Percentiles rank a stretch among this genome's conserved stretches.
phyloP scores from a whole-genome alignment of 164 flowering plant genomes.

The Berberis thunbergii region DNA sequence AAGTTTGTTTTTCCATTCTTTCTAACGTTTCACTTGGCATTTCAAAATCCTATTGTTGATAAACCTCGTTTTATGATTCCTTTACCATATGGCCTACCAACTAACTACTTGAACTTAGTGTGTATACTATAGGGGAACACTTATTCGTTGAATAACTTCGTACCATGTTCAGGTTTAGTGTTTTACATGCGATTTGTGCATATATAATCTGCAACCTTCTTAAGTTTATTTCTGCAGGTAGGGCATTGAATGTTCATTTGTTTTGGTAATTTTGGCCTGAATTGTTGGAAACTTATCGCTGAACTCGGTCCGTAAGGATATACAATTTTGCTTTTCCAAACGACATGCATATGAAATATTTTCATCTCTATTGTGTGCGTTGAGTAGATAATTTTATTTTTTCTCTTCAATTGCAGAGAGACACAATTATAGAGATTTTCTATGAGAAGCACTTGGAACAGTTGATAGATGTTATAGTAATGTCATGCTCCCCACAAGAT shows the following conservation, averaged over 20 bases:
- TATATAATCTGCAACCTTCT: constrained; percentile 11
- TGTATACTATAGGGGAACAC: background rate
- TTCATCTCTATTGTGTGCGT: background rate
- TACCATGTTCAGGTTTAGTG: background rate
- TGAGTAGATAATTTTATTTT: background rate
- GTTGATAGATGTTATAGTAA: constrained; percentile 63
- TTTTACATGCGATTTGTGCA: background rate
- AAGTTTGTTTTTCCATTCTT: too few relatives aligned
- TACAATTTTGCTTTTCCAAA: constrained; percentile 1
- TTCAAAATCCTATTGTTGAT: too few relatives aligned
- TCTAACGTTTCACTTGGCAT: too few relatives aligned
- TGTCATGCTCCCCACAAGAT: constrained; percentile 51
- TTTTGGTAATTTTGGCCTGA: constrained; percentile 9
- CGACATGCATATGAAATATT: constrained; percentile 3
- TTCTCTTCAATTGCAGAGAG: constrained; percentile 54
- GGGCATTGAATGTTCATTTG: constrained; percentile 23
- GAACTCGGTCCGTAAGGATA: background rate
- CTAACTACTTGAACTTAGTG: too few relatives aligned
- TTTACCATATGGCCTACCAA: too few relatives aligned
- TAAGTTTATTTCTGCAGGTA: constrained; percentile 18
- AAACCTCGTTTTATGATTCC: too few relatives aligned
- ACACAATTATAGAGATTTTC: constrained; percentile 70
- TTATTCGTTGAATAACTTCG: background rate
- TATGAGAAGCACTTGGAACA: constrained; percentile 89
- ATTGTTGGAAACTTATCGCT: constrained; percentile 13